Conservation (phyloP, 345 rosid genomes). For the Gossypium raimondii region DNA sequence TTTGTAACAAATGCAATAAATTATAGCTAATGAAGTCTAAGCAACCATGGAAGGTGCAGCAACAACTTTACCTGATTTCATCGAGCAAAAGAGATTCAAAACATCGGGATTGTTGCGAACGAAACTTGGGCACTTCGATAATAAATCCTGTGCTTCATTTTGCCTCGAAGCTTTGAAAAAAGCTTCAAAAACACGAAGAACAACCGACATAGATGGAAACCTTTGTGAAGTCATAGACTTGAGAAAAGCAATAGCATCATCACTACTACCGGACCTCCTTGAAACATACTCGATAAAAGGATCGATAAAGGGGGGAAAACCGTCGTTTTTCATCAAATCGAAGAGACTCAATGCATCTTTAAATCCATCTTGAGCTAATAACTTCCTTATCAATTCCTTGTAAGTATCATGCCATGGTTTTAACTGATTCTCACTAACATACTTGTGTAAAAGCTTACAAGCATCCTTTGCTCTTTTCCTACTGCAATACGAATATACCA, state of each 20-base stretch:
- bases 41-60: conserved; percentile 28
- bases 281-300: conserved; percentile 68
- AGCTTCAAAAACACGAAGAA: conserved; percentile 56
- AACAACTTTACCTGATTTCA: conserved; percentile 30
- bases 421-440: conserved; percentile 33
- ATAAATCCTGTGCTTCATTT: conserved; percentile 65
- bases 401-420: conserved; percentile 63
- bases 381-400: conserved; percentile 52
- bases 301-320: conserved; percentile 69
- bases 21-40: conserved; percentile 22
- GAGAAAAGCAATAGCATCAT: conserved; percentile 57
- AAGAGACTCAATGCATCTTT: conserved; percentile 60
- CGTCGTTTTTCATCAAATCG: conserved; percentile 66
- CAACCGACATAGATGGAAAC: conserved; percentile 67
- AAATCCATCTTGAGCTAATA: conserved; percentile 63
- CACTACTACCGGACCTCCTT: conserved; percentile 54
- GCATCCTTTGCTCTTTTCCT: conserved; percentile 60
- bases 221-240: conserved; percentile 61
- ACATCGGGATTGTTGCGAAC: conserved; percentile 77
- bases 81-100: conserved; percentile 64
- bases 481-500: conserved; percentile 61
- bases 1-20: conserved; percentile 19
- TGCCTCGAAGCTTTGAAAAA: conserved; percentile 60
- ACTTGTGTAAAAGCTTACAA: conserved; percentile 48
- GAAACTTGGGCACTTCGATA: conserved; percentile 57